phyloP scores from a whole-genome alignment of 2,329 filamentous ascomycete species.

The Penicillium occitanis region DNA sequence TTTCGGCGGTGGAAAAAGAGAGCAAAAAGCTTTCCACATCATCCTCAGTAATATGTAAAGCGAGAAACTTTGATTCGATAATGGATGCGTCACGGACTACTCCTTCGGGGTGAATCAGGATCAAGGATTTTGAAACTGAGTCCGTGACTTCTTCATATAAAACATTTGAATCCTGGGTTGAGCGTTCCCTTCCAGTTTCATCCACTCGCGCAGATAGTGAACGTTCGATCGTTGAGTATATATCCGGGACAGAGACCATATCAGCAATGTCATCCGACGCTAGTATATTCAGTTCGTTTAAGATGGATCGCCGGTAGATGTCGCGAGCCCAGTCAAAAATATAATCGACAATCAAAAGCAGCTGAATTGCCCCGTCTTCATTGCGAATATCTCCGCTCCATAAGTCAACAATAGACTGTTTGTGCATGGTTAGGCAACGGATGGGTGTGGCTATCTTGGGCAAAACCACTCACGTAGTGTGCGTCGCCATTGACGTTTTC shows the following conservation, averaged over 20 bases:
- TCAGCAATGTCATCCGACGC: conserved; percentile 15
- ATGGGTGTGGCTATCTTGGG: neutral
- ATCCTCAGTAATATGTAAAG: conserved; percentile 14
- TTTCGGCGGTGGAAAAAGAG: neutral
- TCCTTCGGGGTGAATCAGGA: conserved; percentile 10
- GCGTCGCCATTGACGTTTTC: neutral
- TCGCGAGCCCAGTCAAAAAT: conserved; percentile 7
- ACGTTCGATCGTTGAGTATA: neutral
- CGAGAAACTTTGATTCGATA: conserved; percentile 18
- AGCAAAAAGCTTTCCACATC: conserved; percentile 20
- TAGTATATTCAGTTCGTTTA: neutral
- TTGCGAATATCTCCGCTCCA: neutral
- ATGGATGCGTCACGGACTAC: conserved; percentile 18
- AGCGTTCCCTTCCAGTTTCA: neutral
- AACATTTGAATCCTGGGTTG: neutral
- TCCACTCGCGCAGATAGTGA: neutral
- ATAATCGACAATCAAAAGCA: conserved; percentile 7
- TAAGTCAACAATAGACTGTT: neutral
- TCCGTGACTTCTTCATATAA: neutral
- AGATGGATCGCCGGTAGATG: neutral
- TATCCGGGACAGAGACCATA: conserved; percentile 10
- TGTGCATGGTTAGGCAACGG: neutral
- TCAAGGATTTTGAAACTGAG: neutral
- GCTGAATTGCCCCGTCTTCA: neutral
- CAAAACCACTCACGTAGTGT: neutral